Percentiles rank a stretch among this genome's conserved stretches.
phyloP scores from a whole-genome alignment of 208 protist genomes.

The Acanthamoeba castellanii region DNA sequence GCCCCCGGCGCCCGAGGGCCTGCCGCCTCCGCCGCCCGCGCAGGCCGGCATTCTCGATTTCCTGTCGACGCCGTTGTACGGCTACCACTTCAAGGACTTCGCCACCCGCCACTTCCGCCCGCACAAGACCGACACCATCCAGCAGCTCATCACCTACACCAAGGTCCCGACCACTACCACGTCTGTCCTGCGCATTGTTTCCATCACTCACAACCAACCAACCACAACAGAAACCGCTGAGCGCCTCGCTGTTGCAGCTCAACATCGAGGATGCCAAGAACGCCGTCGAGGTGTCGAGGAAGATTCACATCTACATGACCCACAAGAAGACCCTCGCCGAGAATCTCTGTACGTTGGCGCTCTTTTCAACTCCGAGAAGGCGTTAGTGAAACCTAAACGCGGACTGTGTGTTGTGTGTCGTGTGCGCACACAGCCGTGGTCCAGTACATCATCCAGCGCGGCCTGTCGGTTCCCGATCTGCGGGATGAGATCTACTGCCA shows the following conservation, averaged over 20 bases:
- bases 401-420: not conserved
- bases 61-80: constrained; percentile 44
- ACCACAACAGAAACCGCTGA: constrained; percentile 40
- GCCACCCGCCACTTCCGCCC: constrained; percentile 64
- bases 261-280: constrained; percentile 45
- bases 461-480: constrained; percentile 31
- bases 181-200: not conserved
- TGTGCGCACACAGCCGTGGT: not conserved
- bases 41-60: constrained; percentile 49
- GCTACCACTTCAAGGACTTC: constrained; percentile 71
- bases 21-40: constrained; percentile 20
- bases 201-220: not conserved
- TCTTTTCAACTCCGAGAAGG: not conserved
- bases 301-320: constrained; percentile 53
- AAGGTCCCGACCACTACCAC: not conserved
- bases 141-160: constrained; percentile 61
- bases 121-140: constrained; percentile 63
- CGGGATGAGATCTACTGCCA: constrained; percentile 71
- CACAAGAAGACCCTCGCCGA: constrained; percentile 35
- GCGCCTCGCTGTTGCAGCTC: constrained; percentile 40
- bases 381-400: not conserved
- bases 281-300: constrained; percentile 67
- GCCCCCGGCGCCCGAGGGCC: constrained; percentile 33
- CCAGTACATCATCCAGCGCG: constrained; percentile 55
- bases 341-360: not conserved